Evolutionary conservation across 2,329 filamentous ascomycete genomes (phyloP).

Genomic region (Aspergillus candidus): DNA sequence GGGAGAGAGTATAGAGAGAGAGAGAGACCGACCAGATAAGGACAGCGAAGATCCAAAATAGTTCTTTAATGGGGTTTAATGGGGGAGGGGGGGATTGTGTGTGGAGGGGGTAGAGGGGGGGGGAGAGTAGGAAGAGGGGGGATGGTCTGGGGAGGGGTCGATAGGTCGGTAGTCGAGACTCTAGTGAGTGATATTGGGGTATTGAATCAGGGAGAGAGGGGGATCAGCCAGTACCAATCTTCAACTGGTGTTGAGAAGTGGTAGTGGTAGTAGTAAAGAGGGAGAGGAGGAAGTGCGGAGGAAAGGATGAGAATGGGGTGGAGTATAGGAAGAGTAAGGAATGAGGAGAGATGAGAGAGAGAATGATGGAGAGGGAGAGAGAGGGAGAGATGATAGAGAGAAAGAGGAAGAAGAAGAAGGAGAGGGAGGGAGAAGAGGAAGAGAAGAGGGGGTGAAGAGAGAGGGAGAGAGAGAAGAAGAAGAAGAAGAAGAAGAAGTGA

Average conservation of each 20-base stretch:
- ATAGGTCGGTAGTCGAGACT: no score
- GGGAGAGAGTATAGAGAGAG: background rate
- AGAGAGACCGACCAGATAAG: background rate
- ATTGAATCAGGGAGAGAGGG: no score
- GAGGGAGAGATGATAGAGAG: slow-evolving; percentile 4
- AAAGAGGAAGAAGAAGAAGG: slow-evolving; percentile 7
- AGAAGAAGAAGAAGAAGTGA: background rate
- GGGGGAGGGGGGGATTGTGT: no score
- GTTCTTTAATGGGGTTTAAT: background rate
- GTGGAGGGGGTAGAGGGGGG: no score
- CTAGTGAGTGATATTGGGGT: no score
- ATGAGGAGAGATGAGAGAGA: background rate
- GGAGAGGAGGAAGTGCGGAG: background rate
- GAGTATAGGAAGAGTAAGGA: slow-evolving; percentile 7
- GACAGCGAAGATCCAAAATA: background rate
- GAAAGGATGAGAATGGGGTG: slow-evolving; percentile 1
- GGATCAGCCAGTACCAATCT: no score
- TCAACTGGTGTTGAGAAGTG: no score
- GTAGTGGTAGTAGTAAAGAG: no score
- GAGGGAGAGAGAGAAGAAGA: background rate
- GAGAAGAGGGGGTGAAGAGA: slow-evolving; percentile 2
- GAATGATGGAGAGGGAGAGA: slow-evolving; percentile 1
- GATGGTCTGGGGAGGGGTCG: slow-evolving; percentile 8
- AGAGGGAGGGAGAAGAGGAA: slow-evolving; percentile 5
- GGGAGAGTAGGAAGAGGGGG: background rate